Evolutionary conservation across 495 filamentous ascomycete genomes (phyloP).

Genomic region (Penicillium canariense): DNA sequence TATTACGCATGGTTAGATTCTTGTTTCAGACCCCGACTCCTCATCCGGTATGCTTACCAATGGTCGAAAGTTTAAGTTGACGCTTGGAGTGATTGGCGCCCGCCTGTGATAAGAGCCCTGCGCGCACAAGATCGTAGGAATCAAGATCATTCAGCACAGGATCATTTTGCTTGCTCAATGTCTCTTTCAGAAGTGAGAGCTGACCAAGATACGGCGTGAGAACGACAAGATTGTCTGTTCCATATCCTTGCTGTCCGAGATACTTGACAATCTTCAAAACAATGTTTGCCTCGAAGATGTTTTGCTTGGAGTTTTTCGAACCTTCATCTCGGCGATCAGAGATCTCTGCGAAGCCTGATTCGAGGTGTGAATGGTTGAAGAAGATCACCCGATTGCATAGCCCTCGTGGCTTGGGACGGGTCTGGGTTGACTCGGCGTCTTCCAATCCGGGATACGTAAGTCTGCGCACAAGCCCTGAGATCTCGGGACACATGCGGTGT

Average conservation of each 20-base stretch:
- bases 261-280: conserved; percentile 66
- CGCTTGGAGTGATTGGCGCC: conserved; percentile 51
- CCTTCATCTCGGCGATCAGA: conserved; percentile 52
- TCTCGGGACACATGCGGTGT: conserved; percentile 70
- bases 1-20: conserved; percentile 20
- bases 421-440: conserved; percentile 54
- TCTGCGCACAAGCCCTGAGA: conserved; percentile 57
- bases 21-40: not conserved
- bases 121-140: conserved; percentile 61
- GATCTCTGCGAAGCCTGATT: conserved; percentile 37
- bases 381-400: conserved; percentile 64
- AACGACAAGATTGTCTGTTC: conserved; percentile 62
- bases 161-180: conserved; percentile 54
- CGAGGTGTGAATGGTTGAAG: conserved; percentile 58
- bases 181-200: conserved; percentile 54
- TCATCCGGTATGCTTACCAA: conserved; percentile 45
- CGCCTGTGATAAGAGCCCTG: conserved; percentile 58
- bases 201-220: conserved; percentile 76
- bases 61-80: conserved; percentile 60
- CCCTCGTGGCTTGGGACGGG: conserved; percentile 52
- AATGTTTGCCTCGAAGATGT: conserved; percentile 67
- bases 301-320: conserved; percentile 55
- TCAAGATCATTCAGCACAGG: conserved; percentile 71
- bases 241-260: conserved; percentile 74
- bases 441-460: conserved; percentile 64